A percentile compares a stretch with the other conserved stretches of the same genome.
Conservation (phyloP, 805 yeast species). For the Yarrowia phangngaensis region DNA sequence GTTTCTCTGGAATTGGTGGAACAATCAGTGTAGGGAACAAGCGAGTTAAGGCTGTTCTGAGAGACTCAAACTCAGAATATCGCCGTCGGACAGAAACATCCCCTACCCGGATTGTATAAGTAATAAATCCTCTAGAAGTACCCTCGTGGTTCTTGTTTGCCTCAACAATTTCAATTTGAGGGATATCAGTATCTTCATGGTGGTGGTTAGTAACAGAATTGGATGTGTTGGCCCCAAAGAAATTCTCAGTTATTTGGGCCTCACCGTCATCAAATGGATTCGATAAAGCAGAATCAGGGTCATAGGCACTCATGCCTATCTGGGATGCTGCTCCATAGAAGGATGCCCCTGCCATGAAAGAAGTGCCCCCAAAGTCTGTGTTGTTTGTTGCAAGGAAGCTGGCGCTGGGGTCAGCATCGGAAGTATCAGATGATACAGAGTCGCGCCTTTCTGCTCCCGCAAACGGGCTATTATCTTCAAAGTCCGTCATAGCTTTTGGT, state of each 20-base stretch:
- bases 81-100: constrained; percentile 69
- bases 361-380: constrained; percentile 4
- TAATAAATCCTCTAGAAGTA: constrained; percentile 67
- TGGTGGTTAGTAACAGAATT: background rate
- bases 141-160: constrained; percentile 87
- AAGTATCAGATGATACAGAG: constrained; percentile 7
- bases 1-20: constrained; percentile 93
- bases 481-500: constrained; percentile 35
- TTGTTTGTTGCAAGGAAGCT: constrained; percentile 11
- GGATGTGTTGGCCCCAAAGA: background rate
- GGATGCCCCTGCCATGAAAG: constrained; percentile 16
- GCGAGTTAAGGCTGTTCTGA: constrained; percentile 65
- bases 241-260: no score
- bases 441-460: constrained; percentile 37
- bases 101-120: constrained; percentile 71
- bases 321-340: constrained; percentile 21
- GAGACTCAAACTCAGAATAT: constrained; percentile 86
- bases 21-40: constrained; percentile 76
- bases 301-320: constrained; percentile 29
- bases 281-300: constrained; percentile 3
- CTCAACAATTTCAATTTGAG: constrained; percentile 48
- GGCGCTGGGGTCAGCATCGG: constrained; percentile 18
- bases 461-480: constrained; percentile 47
- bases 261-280: constrained; percentile 16
- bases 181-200: constrained; percentile 30